These are phyloP conservation scores for Alternaria hordeiaustralica DNA, from an alignment of 2,329 filamentous ascomycete species.

Conservation along the genomic window DNA sequence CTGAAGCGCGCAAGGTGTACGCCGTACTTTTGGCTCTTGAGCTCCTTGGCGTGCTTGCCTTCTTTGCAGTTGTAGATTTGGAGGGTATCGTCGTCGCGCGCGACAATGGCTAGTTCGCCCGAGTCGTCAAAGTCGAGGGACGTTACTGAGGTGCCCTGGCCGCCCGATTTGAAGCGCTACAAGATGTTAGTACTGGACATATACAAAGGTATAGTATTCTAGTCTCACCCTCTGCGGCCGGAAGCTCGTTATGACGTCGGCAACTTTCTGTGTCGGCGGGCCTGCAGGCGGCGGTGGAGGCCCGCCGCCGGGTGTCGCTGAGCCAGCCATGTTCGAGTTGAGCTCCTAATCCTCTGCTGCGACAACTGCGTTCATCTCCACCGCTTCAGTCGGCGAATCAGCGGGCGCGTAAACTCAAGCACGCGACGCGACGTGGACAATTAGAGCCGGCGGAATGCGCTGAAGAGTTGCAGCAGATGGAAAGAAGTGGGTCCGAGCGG, in stretches of 20 bases:
- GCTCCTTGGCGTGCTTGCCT: constrained; percentile 84
- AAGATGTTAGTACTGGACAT: constrained; percentile 13
- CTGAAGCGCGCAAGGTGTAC: constrained; percentile 94
- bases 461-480: not conserved
- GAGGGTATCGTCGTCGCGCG: constrained; percentile 91
- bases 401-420: not conserved
- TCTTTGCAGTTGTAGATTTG: constrained; percentile 95
- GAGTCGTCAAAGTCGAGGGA: constrained; percentile 97
- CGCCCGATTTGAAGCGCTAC: constrained; percentile 55
- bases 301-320: constrained; percentile 37
- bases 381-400: constrained; percentile 4
- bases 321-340: constrained; percentile 40
- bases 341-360: constrained; percentile 8
- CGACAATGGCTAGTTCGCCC: constrained; percentile 88
- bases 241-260: constrained; percentile 78
- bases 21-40: constrained; percentile 96
- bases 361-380: constrained; percentile 10
- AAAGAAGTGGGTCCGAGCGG: constrained; percentile 7
- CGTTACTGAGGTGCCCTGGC: constrained; percentile 69
- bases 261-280: constrained; percentile 63
- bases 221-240: constrained; percentile 75
- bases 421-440: constrained; percentile 12
- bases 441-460: constrained; percentile 22
- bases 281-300: constrained; percentile 42
- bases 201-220: not conserved